A percentile compares a stretch with the other conserved stretches of the same genome.
These are phyloP conservation scores for Lagerstroemia fauriei DNA, from an alignment of 441 rosid species.

Conservation along the genomic window DNA sequence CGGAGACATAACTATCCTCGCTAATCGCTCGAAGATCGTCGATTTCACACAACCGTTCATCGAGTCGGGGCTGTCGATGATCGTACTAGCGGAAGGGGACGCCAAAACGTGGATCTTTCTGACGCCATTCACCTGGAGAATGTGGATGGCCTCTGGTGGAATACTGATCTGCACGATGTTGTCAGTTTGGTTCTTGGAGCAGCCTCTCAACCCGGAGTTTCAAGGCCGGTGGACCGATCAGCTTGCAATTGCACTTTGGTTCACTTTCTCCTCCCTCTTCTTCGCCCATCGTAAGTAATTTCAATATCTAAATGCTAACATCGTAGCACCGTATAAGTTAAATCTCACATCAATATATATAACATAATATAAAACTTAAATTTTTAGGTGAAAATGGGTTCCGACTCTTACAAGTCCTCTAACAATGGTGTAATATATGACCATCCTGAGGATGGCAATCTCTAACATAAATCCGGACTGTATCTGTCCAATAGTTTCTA, in stretches of 20 bases:
- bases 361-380: too few species aligned
- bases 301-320: too few species aligned
- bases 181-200: slow-evolving; percentile 41
- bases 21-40: slow-evolving; percentile 23
- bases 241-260: slow-evolving; percentile 43
- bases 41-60: slow-evolving; percentile 44
- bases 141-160: slow-evolving; percentile 38
- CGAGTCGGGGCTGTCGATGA: slow-evolving; percentile 39
- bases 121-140: slow-evolving; percentile 37
- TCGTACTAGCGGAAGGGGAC: slow-evolving; percentile 24
- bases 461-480: too few species aligned
- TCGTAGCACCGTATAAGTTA: too few species aligned
- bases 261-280: slow-evolving; percentile 45
- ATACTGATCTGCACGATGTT: slow-evolving; percentile 36
- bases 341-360: too few species aligned
- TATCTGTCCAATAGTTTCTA: too few species aligned
- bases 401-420: too few species aligned
- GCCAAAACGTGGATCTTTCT: slow-evolving; percentile 37
- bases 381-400: too few species aligned
- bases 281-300: slow-evolving; percentile 55
- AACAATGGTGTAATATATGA: too few species aligned
- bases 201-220: slow-evolving; percentile 31
- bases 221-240: slow-evolving; percentile 37
- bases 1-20: slow-evolving; percentile 44
- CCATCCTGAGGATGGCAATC: too few species aligned